A percentile compares a stretch with the other conserved stretches of the same genome.
phyloP scores from a whole-genome alignment of 2,329 filamentous ascomycete genomes.

The Diatrype stigma region DNA sequence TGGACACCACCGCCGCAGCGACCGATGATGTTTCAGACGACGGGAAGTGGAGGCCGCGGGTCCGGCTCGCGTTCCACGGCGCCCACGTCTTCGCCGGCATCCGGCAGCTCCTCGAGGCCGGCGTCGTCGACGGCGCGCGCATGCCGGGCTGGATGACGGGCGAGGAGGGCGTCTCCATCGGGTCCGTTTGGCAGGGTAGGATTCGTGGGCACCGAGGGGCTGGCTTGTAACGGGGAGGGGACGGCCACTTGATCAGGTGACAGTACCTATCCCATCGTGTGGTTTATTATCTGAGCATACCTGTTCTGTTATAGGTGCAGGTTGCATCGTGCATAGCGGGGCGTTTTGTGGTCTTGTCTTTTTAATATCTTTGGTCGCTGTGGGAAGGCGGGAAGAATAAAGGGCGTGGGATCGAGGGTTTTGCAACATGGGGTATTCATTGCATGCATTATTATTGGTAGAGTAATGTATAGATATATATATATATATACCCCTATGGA shows the following conservation, averaged over 20 bases:
- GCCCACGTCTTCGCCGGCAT: constrained; percentile 78
- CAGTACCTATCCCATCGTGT: no score
- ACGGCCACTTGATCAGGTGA: no score
- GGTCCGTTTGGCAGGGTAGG: constrained; percentile 63
- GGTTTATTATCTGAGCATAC: neutral
- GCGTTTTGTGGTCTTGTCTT: no score
- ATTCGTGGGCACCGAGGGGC: constrained; percentile 57
- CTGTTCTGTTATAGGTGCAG: neutral
- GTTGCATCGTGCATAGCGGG: no score
- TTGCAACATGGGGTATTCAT: no score
- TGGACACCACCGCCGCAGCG: no score
- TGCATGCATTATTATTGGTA: no score
- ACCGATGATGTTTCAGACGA: constrained; percentile 6
- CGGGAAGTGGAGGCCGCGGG: constrained; percentile 50
- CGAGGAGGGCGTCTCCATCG: constrained; percentile 74
- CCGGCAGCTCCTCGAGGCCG: constrained; percentile 70
- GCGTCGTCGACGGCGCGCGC: constrained; percentile 67
- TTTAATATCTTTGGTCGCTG: no score
- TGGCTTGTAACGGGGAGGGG: constrained; percentile 35
- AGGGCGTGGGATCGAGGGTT: no score
- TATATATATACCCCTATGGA: no score
- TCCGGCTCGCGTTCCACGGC: constrained; percentile 68
- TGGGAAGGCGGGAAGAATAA: no score
- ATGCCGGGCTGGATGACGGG: constrained; percentile 94
- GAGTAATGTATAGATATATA: no score